A percentile compares a stretch with the other conserved stretches of the same genome.
phyloP scores from a whole-genome alignment of 805 yeast genomes.

The Ogataea pignaliae region DNA sequence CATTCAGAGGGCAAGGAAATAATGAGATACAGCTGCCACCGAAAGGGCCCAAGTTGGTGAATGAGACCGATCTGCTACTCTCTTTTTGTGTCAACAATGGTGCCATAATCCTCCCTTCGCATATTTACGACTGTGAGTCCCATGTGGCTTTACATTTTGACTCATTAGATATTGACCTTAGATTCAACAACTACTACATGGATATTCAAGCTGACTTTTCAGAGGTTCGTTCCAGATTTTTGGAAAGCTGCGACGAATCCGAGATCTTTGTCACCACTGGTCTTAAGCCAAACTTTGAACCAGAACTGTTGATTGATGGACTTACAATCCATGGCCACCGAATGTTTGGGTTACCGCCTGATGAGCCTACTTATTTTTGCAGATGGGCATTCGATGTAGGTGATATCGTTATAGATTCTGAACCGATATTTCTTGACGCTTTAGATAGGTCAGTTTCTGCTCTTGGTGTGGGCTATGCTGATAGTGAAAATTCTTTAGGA shows the following conservation, averaged over 20 bases:
- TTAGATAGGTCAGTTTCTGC: conserved; percentile 39
- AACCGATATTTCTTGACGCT: conserved; percentile 40
- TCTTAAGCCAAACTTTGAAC: conserved; percentile 15
- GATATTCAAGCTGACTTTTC: conserved; percentile 75
- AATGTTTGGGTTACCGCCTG: conserved; percentile 89
- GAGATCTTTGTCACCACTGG: conserved; percentile 24
- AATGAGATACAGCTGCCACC: not conserved
- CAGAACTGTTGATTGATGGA: conserved; percentile 55
- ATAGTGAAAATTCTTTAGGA: conserved; percentile 70
- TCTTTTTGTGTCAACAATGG: conserved; percentile 69
- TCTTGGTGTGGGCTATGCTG: conserved; percentile 60
- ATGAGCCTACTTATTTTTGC: conserved; percentile 82
- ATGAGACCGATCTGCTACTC: conserved; percentile 75
- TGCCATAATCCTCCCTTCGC: conserved; percentile 65
- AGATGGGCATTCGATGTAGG: conserved; percentile 85
- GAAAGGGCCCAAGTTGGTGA: conserved; percentile 39
- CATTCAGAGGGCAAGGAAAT: conserved; percentile 5
- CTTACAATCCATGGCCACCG: conserved; percentile 78
- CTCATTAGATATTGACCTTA: conserved; percentile 67
- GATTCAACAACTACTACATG: conserved; percentile 91
- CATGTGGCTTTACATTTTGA: conserved; percentile 62
- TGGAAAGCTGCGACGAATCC: conserved; percentile 22
- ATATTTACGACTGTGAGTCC: conserved; percentile 56
- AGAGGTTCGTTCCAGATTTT: conserved; percentile 42
- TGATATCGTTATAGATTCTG: conserved; percentile 47